Base-by-base conservation (phyloP, 1,284 basidiomycete species). In the Apiotrichum gracile region DNA sequence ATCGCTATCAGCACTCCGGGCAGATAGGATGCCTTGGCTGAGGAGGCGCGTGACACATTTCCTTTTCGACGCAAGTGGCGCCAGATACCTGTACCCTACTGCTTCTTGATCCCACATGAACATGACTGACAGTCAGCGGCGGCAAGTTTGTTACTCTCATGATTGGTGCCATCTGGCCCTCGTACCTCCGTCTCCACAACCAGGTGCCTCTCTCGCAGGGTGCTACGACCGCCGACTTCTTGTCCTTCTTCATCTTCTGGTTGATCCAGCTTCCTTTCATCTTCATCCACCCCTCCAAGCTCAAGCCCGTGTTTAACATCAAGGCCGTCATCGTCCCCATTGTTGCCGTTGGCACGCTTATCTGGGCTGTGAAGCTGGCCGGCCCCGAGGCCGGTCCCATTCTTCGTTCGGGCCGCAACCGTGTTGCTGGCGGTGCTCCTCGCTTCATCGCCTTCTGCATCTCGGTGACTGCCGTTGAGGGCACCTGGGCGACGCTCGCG, bases 191-290 rank as follows among this genome's bases (percentile, higher is more conserved):
- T 33, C 70, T 88, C 16, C 82, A 81, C 0, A 88, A 89, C 65
- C 79, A 77, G 44, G 78, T 90, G 5, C 75, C 85, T 7, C 74
- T 72, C 1, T 75, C 73, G 27, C 78, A 83, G 33, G 78, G 84
- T 52, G 85, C 87, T 48, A 88, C 85, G 3, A 82, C 83, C 0
- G 73, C 77, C 38, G 82, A 83, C 57, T 66, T 73, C 47, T 52
- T 72, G 5, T 87, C 84, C 66, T 91, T 87, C 73, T 82, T 88
- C 72, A 69, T 91, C 29, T 89, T 83, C 76, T 89, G 86, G 87
- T 46, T 69, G n/a, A 55, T 70, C 31, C 70, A 67, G 55, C 56
- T 73, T 6, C 87, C 87, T 0, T 81, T 88, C 68, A 80, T 87
- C 76, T 77, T 89, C 47, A 76, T 89, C 46, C 87, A 86, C 21